phyloP scores from a whole-genome alignment of 2,329 filamentous ascomycete genomes.

The Cercospora sp. region DNA sequence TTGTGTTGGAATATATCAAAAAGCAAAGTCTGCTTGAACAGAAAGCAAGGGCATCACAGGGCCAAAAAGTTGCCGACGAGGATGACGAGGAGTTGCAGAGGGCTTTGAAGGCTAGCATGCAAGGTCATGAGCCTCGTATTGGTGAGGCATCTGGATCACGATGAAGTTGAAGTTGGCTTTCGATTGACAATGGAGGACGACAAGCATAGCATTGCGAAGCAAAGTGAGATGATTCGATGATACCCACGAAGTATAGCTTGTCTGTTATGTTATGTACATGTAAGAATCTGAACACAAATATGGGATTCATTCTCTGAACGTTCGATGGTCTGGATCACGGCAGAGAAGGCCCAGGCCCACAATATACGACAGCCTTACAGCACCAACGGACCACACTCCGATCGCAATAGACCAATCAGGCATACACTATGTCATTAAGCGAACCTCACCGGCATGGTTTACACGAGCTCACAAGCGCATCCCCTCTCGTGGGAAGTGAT shows the following conservation, averaged over 20 bases:
- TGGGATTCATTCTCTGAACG: not conserved
- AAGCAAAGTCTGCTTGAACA: conserved; percentile 70
- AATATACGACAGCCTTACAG: not conserved
- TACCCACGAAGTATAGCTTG: conserved; percentile 7
- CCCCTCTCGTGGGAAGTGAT: not conserved
- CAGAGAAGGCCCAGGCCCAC: not conserved
- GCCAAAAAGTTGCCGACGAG: conserved; percentile 16
- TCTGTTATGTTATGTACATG: not conserved
- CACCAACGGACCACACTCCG: not conserved
- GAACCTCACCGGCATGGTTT: not conserved
- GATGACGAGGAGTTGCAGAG: conserved; percentile 54
- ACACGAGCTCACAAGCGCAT: not conserved
- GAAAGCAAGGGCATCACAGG: conserved; percentile 32
- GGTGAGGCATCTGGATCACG: conserved; percentile 22
- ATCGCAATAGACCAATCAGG: not conserved
- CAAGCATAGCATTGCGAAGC: not conserved
- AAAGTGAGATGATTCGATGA: conserved; percentile 2
- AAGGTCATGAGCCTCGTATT: conserved; percentile 21
- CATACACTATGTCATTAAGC: not conserved
- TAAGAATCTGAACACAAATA: not conserved
- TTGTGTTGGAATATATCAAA: conserved; percentile 74
- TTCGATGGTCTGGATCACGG: not conserved
- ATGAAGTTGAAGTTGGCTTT: not conserved
- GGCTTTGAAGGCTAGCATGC: conserved; percentile 59
- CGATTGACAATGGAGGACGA: not conserved